phyloP scores from a whole-genome alignment of 1,139 yeast genomes.

The Blastobotrys aristatus region DNA sequence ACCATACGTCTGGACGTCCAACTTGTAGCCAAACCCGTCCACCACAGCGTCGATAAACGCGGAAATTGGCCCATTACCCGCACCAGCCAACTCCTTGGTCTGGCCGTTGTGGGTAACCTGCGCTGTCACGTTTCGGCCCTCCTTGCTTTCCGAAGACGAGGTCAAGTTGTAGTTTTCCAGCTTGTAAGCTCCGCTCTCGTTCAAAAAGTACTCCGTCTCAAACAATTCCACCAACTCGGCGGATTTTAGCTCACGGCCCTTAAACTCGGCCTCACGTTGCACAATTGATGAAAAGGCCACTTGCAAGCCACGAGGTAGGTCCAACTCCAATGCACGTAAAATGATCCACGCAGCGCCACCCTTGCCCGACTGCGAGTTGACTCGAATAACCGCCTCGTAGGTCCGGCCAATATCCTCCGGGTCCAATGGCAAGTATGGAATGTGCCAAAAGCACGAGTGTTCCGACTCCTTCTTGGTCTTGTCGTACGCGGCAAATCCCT shows the following conservation, averaged over 20 bases:
- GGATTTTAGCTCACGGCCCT: slow-evolving; percentile 79
- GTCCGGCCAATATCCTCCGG: slow-evolving; percentile 95
- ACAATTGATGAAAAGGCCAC: slow-evolving; percentile 83
- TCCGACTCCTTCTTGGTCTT: slow-evolving; percentile 40
- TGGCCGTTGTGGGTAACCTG: slow-evolving; percentile 43
- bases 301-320: slow-evolving; percentile 88
- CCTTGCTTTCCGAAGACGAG: slow-evolving; percentile 33
- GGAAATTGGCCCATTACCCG: slow-evolving; percentile 94
- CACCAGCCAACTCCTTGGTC: slow-evolving; percentile 50
- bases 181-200: slow-evolving; percentile 33
- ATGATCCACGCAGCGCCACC: slow-evolving; percentile 99
- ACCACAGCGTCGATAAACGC: slow-evolving; percentile 78
- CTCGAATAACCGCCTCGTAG: slow-evolving; percentile 96
- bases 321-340: slow-evolving; percentile 79
- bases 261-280: slow-evolving; percentile 71
- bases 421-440: slow-evolving; percentile 94
- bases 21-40: slow-evolving; percentile 47
- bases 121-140: slow-evolving; percentile 48
- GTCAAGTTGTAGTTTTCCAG: slow-evolving; percentile 33
- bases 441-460: slow-evolving; percentile 52
- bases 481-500: slow-evolving; percentile 71
- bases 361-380: slow-evolving; percentile 96
- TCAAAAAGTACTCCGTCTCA: slow-evolving; percentile 62
- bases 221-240: slow-evolving; percentile 73
- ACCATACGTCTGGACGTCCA: slow-evolving; percentile 77